phyloP scores from a whole-genome alignment of 2,329 filamentous ascomycete species.

The Exophiala viscosa region DNA sequence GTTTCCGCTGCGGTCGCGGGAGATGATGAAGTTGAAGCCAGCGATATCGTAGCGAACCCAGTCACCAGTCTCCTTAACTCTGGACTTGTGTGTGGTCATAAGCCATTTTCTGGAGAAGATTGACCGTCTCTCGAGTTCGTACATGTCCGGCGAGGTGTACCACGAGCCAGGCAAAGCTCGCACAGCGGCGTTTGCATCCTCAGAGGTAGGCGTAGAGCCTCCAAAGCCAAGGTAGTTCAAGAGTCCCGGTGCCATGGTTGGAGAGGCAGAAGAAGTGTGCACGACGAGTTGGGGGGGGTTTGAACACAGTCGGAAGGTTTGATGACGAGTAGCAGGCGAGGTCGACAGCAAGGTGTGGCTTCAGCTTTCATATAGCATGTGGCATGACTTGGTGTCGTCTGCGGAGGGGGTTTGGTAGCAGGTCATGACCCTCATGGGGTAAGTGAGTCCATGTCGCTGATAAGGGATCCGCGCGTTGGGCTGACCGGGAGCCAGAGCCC shows the following conservation, averaged over 20 bases:
- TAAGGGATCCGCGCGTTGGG: not conserved
- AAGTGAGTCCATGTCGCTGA: slow-evolving; percentile 4
- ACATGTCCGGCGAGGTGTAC: slow-evolving; percentile 46
- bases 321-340: too few species aligned
- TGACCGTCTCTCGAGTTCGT: slow-evolving; percentile 46
- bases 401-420: not conserved
- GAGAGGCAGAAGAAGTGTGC: not conserved
- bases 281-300: too few species aligned
- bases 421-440: slow-evolving; percentile 9
- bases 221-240: slow-evolving; percentile 19
- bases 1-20: slow-evolving; percentile 47
- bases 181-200: slow-evolving; percentile 11
- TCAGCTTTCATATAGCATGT: not conserved
- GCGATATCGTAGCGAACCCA: slow-evolving; percentile 34
- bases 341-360: not conserved
- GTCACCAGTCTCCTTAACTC: slow-evolving; percentile 49
- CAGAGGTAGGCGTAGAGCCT: slow-evolving; percentile 2
- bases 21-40: slow-evolving; percentile 54
- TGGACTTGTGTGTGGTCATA: slow-evolving; percentile 37
- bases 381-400: not conserved
- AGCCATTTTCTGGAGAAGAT: slow-evolving; percentile 49
- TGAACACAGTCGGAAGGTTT: too few species aligned
- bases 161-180: slow-evolving; percentile 49
- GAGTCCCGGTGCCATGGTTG: slow-evolving; percentile 15
- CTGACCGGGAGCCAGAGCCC: not conserved